phyloP scores from a whole-genome alignment of 2,329 filamentous ascomycete species.

The Epichloe hybrida region DNA sequence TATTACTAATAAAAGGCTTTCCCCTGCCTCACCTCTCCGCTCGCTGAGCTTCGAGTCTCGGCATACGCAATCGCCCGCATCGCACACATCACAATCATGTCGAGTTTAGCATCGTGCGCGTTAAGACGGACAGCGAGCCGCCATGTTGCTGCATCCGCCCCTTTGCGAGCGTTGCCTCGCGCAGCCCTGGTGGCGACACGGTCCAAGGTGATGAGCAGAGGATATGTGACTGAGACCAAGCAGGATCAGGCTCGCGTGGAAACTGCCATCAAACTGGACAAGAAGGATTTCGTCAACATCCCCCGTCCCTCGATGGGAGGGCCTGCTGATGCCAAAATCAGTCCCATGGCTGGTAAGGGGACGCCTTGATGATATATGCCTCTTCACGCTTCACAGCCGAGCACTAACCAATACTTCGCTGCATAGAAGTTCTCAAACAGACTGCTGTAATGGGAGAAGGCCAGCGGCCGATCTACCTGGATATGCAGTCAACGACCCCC shows the following conservation, averaged over 20 bases:
- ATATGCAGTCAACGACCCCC: constrained; percentile 96
- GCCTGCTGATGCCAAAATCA: constrained; percentile 47
- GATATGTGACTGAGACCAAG: constrained; percentile 77
- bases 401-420: background rate
- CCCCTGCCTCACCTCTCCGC: constrained; percentile 5
- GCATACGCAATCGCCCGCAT: constrained; percentile 10
- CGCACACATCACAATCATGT: constrained; percentile 32
- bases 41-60: constrained; percentile 8
- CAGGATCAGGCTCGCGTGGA: constrained; percentile 73
- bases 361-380: background rate
- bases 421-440: constrained; percentile 66
- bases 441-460: constrained; percentile 89
- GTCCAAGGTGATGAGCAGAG: constrained; percentile 30
- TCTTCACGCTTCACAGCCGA: background rate
- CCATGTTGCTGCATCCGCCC: constrained; percentile 25
- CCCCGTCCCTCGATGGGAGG: constrained; percentile 19
- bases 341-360: constrained; percentile 49
- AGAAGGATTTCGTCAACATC: constrained; percentile 61
- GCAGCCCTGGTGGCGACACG: constrained; percentile 16
- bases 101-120: constrained; percentile 51
- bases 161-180: constrained; percentile 17
- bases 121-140: constrained; percentile 59
- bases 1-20: background rate
- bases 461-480: constrained; percentile 86
- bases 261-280: constrained; percentile 73